Evolutionary conservation across 495 filamentous ascomycete species (phyloP).

Genomic region (Hypoxylon perforatum): DNA sequence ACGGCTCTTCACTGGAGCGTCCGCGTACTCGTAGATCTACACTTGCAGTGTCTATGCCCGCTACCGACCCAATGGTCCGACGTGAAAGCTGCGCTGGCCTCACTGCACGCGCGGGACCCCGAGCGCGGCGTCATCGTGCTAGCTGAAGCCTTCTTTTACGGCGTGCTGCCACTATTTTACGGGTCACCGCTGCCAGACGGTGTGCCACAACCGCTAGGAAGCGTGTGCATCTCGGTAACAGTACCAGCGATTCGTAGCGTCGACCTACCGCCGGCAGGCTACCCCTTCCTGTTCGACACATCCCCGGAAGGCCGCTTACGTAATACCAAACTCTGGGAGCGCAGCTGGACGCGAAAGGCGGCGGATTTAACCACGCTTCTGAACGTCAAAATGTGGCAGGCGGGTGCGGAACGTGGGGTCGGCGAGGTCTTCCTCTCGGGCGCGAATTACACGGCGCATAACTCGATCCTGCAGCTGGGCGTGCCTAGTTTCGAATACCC

Average conservation of each 20-base stretch:
- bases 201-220: conserved; percentile 31
- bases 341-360: conserved; percentile 30
- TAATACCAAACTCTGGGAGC: conserved; percentile 33
- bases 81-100: conserved; percentile 35
- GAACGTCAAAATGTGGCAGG: conserved; percentile 23
- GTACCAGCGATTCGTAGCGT: conserved; percentile 47
- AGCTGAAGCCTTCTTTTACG: conserved; percentile 45
- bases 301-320: conserved; percentile 26
- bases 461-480: conserved; percentile 49
- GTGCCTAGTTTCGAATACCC: conserved; percentile 51
- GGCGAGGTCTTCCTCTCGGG: conserved; percentile 34
- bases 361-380: conserved; percentile 23
- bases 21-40: conserved; percentile 40
- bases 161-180: conserved; percentile 40
- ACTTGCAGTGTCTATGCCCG: conserved; percentile 34
- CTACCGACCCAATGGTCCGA: conserved; percentile 42
- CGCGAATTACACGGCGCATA: conserved; percentile 41
- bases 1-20: conserved; percentile 26
- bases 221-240: conserved; percentile 27
- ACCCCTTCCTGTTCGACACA: conserved; percentile 32
- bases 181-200: conserved; percentile 35
- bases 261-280: conserved; percentile 39
- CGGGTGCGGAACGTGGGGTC: conserved; percentile 14
- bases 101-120: conserved; percentile 33
- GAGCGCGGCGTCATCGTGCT: conserved; percentile 43